Conservation (phyloP, 768 basidiomycete genomes). For the Phaeolepiota aurea region DNA sequence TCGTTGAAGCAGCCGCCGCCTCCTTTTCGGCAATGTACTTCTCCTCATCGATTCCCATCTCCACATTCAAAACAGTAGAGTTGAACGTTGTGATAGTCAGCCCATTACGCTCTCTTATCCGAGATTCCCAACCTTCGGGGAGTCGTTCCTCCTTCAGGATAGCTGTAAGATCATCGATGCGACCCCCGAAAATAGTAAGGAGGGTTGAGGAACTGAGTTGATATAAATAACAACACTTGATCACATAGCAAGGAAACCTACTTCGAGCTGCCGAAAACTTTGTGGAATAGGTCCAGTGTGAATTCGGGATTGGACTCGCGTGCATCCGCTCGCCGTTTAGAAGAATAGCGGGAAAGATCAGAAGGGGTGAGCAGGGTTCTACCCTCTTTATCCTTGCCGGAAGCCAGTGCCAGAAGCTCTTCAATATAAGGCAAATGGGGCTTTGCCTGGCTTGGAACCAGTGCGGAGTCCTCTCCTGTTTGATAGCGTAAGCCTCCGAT, state of each 20-base stretch:
- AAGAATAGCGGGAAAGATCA: constrained; percentile 49
- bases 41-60: constrained; percentile 27
- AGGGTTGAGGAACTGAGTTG: constrained; percentile 48
- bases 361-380: constrained; percentile 39
- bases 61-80: constrained; percentile 30
- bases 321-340: constrained; percentile 55
- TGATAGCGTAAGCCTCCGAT: neutral
- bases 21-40: constrained; percentile 13
- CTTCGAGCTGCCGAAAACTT: constrained; percentile 62
- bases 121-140: constrained; percentile 64
- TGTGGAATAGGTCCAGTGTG: constrained; percentile 39
- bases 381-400: constrained; percentile 46
- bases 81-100: constrained; percentile 56
- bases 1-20: too few relatives aligned
- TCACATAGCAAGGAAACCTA: constrained; percentile 14
- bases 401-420: constrained; percentile 49
- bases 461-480: constrained; percentile 44
- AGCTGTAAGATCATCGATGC: constrained; percentile 40
- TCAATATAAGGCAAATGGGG: constrained; percentile 42
- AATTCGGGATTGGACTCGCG: constrained; percentile 47
- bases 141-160: constrained; percentile 65
- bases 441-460: constrained; percentile 41
- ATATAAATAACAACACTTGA: constrained; percentile 1
- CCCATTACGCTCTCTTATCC: constrained; percentile 43
- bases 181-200: constrained; percentile 59